Percentiles rank a stretch among this genome's conserved stretches.
These are phyloP conservation scores for Ophiocordyceps camponoti-floridani DNA, from an alignment of 2,329 filamentous ascomycete genomes.

Conservation along the genomic window DNA sequence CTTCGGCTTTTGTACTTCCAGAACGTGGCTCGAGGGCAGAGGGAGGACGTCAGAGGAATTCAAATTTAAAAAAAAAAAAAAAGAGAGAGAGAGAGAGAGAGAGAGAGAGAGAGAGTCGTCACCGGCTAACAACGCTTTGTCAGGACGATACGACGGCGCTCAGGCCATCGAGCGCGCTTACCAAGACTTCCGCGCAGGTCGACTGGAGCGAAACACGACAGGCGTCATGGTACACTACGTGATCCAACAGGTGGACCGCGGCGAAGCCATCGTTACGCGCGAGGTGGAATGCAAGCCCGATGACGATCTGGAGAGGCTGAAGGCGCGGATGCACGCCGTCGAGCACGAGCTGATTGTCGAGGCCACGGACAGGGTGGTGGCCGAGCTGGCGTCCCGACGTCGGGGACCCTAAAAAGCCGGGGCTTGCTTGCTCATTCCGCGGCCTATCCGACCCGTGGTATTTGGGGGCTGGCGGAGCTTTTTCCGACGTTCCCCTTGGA, in stretches of 20 bases:
- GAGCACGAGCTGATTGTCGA: conserved; percentile 71
- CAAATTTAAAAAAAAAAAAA: too few relatives aligned
- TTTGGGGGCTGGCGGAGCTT: too few relatives aligned
- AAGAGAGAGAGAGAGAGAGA: background rate
- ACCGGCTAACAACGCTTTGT: background rate
- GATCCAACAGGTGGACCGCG: conserved; percentile 62
- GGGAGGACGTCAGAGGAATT: background rate
- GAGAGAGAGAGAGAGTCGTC: background rate
- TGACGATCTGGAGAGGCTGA: conserved; percentile 46
- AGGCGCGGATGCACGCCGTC: conserved; percentile 53
- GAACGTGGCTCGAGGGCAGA: background rate
- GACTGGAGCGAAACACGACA: conserved; percentile 41
- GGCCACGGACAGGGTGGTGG: conserved; percentile 37
- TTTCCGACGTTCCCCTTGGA: too few relatives aligned
- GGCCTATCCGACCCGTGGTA: too few relatives aligned
- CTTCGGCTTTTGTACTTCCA: background rate
- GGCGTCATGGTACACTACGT: conserved; percentile 88
- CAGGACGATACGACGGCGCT: conserved; percentile 57
- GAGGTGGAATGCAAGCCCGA: conserved; percentile 38
- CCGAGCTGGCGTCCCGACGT: background rate
- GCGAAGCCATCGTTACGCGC: conserved; percentile 39
- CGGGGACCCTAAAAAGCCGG: background rate
- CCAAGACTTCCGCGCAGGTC: conserved; percentile 46
- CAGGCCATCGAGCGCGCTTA: conserved; percentile 64
- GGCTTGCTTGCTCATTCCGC: too few relatives aligned